Evolutionary conservation across 495 filamentous ascomycete species (phyloP), one percentile per base, ranked within the genome.

Genomic region (Lepraria neglecta): DNA sequence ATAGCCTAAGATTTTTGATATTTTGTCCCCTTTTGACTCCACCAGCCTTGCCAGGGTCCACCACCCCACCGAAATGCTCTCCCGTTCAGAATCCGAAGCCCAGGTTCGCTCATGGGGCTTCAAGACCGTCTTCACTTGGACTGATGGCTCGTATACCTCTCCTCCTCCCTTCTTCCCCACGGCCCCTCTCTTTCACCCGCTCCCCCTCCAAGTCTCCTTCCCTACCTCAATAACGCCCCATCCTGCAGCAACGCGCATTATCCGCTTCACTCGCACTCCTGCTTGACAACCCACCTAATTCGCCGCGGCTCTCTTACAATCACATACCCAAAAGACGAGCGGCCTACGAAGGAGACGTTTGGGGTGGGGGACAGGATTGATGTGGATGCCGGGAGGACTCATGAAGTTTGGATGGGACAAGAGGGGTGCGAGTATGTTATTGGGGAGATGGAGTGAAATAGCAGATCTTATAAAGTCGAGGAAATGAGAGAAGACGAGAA

Each of bases 371-470:
- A 78, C 15, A 76, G 90, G 59, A 69, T 94, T n/a, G 89, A 92
- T 74, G 88, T 95, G 3, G 86, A 86, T 9, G 86, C 87, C 1
- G 78, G 79, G 0, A 80, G 83, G 47, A 59, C 82, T 11, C 90
- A 94, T 73, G 90, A 94, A 77, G 89, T 94, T 21, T 94, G 89
- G 90, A 84, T 92, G 65, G 89, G 90, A 0, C 44, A 70, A 1
- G 77, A 85, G 58, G 90, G 90, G 0, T 95, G 90, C 74, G 90
- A 88, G 44, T 91, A 90, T 76, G 87, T 92, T 24, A 90, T 94
- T 72, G 90, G 90, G 21, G 89, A 67, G 31, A 59, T 47, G 65
- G 43, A 52, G 35, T 38, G 40, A 40, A 21, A n/a, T 19, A n/a
- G 30, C 7, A 14, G 56, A 1, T 21, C 4, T 21, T 15, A 30